A percentile compares a stretch with the other conserved stretches of the same genome.
phyloP scores from a whole-genome alignment of 495 filamentous ascomycete species.

The Terfezia claveryi region DNA sequence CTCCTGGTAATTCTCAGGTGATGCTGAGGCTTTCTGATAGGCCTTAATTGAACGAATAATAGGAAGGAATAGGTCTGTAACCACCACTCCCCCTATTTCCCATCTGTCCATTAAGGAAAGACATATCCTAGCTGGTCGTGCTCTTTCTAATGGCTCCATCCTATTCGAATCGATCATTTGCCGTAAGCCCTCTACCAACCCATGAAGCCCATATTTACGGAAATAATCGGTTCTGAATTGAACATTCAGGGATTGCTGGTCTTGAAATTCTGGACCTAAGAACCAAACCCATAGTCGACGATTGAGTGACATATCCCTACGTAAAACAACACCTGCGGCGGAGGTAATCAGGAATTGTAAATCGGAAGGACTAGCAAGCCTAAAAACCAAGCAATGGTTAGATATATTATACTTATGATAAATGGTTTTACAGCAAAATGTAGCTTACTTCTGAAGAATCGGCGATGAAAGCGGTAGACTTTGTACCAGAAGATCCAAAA shows the following conservation, averaged over 20 bases:
- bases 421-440: not conserved
- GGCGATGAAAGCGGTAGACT: conserved; percentile 75
- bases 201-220: conserved; percentile 47
- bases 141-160: conserved; percentile 40
- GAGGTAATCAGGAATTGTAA: conserved; percentile 60
- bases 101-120: conserved; percentile 91
- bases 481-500: conserved; percentile 75
- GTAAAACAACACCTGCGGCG: conserved; percentile 59
- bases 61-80: conserved; percentile 70
- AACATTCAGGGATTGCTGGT: conserved; percentile 16
- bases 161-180: conserved; percentile 41
- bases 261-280: conserved; percentile 44
- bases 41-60: conserved; percentile 53
- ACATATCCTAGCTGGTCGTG: conserved; percentile 76
- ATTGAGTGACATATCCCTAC: conserved; percentile 92
- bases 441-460: conserved; percentile 43
- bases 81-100: conserved; percentile 81
- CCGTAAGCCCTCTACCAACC: conserved; percentile 52
- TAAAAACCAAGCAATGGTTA: not conserved
- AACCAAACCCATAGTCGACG: conserved; percentile 92
- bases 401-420: not conserved
- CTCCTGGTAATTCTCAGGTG: conserved; percentile 53
- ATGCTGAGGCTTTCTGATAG: conserved; percentile 38
- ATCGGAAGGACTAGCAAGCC: conserved; percentile 37
- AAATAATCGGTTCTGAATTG: conserved; percentile 43